Base-by-base conservation (phyloP, 1,284 basidiomycete species). In the Neolentinus lepideus region DNA sequence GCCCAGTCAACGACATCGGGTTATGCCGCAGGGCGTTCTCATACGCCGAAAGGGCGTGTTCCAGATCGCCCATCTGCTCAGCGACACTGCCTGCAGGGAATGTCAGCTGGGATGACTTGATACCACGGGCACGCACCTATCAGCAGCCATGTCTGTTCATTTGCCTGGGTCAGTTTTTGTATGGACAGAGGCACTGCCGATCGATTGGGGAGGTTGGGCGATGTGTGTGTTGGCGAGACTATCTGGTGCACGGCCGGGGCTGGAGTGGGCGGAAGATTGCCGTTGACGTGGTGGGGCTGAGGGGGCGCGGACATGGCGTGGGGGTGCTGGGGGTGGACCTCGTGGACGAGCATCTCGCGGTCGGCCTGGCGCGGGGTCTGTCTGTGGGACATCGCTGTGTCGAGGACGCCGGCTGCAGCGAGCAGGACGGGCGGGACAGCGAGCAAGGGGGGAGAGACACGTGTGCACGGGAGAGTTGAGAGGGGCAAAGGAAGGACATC, bases 21-120 rank as follows among this genome's bases (percentile, higher is more conserved):
- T 96, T 97, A 75, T 96, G 92, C 70, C 91, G 85, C 60, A 97
- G 79, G 1, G 93, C 94, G 65, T 90, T 85, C 73, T 97, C 93
- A 72, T 96, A 98, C 55, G 92, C 92, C 35, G 82, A 83, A 60
- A 92, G 77, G 33, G 94, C 94, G 61, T 93, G 86, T 67, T 94
- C 91, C 64, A 91, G 79, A 73, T 95, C 90, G 60, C 85, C 84
- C 85, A 95, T 90, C 69, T 92, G 90, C 70, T 95, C 92, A 57
- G 92, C 91, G 58, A 94, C 89, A 57, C 90, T 84, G 58, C 91
- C 92, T 93, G 71, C n/a, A n/a, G n/a, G n/a, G n/a, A n/a, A n/a
- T n/a, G n/a, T n/a, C n/a, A n/a, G n/a, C n/a, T n/a, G n/a, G n/a
- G n/a, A n/a, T n/a, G n/a, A n/a, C n/a, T n/a, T n/a, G n/a, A n/a